Conservation (phyloP, 768 basidiomycete genomes). For the Lentinula raphanica region DNA sequence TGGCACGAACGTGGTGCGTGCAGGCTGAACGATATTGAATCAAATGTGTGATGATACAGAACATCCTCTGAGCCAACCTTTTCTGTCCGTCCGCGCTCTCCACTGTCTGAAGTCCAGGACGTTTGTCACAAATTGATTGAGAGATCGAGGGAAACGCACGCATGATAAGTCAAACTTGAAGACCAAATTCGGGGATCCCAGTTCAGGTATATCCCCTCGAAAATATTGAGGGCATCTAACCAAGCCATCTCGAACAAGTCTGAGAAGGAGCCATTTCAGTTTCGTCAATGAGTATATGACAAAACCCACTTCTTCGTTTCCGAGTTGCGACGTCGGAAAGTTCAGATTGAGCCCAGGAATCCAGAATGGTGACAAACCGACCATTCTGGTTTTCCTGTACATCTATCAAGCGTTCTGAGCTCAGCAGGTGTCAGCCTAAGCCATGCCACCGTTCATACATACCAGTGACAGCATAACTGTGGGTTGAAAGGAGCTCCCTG, state of each 20-base stretch:
- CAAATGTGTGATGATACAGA: background rate
- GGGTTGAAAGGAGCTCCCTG: conserved; percentile 58
- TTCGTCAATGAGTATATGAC: background rate
- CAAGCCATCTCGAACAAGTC: conserved; percentile 62
- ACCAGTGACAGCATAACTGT: conserved; percentile 87
- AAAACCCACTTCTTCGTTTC: conserved; percentile 16
- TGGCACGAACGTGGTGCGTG: conserved; percentile 34
- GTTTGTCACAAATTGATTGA: conserved; percentile 11
- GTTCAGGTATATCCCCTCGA: conserved; percentile 79
- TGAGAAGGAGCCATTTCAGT: conserved; percentile 16
- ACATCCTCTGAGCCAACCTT: conserved; percentile 21
- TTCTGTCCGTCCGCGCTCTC: conserved; percentile 25
- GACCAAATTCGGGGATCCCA: conserved; percentile 75
- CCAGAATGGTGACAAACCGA: conserved; percentile 59
- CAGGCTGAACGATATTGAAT: conserved; percentile 22
- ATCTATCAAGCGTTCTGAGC: conserved; percentile 33
- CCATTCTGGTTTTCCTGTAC: conserved; percentile 44
- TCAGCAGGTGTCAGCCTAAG: background rate
- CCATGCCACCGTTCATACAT: conserved; percentile 10
- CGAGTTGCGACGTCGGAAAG: conserved; percentile 19
- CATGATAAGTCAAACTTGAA: conserved; percentile 52
- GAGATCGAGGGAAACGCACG: conserved; percentile 37
- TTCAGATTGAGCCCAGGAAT: conserved; percentile 55
- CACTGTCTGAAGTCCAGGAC: conserved; percentile 36
- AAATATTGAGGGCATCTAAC: conserved; percentile 67